Evolutionary conservation across 2,329 filamentous ascomycete species (phyloP), one percentile per base, ranked within the genome.

Genomic region (Diaporthe batatas): DNA sequence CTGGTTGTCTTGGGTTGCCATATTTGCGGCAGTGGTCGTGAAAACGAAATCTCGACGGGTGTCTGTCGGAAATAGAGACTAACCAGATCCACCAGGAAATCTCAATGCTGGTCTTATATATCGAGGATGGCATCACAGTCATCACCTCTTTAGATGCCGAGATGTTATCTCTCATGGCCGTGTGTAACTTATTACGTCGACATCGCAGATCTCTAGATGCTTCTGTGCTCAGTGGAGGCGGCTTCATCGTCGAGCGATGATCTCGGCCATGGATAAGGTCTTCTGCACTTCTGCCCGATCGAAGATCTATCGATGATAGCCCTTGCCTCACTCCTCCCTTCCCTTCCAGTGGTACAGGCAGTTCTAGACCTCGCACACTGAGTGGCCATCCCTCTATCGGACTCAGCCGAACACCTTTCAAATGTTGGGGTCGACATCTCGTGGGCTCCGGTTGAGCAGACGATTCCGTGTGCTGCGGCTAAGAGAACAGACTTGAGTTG

Each of bases 171-270:
- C 25, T 32, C 29, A 18, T 65, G n/a, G 12, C 8, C 47, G 39
- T 67, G 62, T 67, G 62, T 67, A 67, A 67, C 62, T 5, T 7
- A 67, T 67, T 67, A 67, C 62, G 62, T 67, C 62, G 62, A 12
- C 47, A 18, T 53, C 29, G 47, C 47, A 67, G 32, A 67, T 67
- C 11, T 34, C 21, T 18, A 25, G 25, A 36, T 53, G n/a, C 62
- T 4, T 51, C n/a, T 25, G 25, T 8, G 4, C 21, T 18, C 29
- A 51, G 39, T 25, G n/a, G 36, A 51, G 62, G 62, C 44, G 36
- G 32, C 44, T 51, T 25, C 18, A n/a, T 65, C 44, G 18, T 51
- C 44, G 32, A 65, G 44, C n/a, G 62, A 51, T 36, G 62, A 51
- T 65, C 62, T 65, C n/a, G 44, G 16, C 62, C 44, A 67, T 67